These are phyloP conservation scores for Oidiodendron maius DNA, from an alignment of 495 filamentous ascomycete genomes.

Conservation along the genomic window DNA sequence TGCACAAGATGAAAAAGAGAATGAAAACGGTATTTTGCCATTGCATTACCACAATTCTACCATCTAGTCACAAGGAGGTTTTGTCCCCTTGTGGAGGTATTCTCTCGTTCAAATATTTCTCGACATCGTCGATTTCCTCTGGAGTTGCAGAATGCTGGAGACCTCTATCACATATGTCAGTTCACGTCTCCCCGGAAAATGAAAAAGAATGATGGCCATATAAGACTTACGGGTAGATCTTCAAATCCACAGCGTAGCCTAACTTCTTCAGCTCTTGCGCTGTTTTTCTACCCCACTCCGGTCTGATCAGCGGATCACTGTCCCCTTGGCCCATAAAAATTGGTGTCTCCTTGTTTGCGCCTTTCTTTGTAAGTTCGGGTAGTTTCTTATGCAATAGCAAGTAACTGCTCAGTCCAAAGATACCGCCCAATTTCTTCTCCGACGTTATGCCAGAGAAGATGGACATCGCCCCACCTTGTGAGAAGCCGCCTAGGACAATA, in stretches of 20 bases:
- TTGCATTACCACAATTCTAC: too few relatives aligned
- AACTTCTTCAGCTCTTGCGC: constrained; percentile 54
- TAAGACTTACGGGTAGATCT: constrained; percentile 69
- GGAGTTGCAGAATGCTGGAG: constrained; percentile 73
- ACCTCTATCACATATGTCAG: constrained; percentile 32
- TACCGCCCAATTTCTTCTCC: constrained; percentile 72
- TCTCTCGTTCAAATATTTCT: constrained; percentile 61
- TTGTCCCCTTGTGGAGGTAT: constrained; percentile 48
- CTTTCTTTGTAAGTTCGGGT: constrained; percentile 55
- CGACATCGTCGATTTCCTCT: constrained; percentile 77
- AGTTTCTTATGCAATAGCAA: constrained; percentile 70
- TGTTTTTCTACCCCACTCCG: constrained; percentile 60
- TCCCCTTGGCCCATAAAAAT: constrained; percentile 87
- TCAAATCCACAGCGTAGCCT: constrained; percentile 69
- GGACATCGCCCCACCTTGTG: constrained; percentile 50
- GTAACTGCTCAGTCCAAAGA: constrained; percentile 82
- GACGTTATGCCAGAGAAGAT: constrained; percentile 63
- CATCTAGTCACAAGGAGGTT: constrained; percentile 16
- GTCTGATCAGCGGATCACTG: constrained; percentile 63
- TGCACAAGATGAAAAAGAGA: neutral
- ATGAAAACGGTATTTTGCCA: too few relatives aligned
- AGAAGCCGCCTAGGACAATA: constrained; percentile 72
- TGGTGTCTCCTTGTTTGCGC: constrained; percentile 70
- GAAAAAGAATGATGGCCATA: neutral
- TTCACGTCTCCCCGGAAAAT: neutral